phyloP scores from a whole-genome alignment of 805 yeast genomes.

The Saccharomycopsis sp. region DNA sequence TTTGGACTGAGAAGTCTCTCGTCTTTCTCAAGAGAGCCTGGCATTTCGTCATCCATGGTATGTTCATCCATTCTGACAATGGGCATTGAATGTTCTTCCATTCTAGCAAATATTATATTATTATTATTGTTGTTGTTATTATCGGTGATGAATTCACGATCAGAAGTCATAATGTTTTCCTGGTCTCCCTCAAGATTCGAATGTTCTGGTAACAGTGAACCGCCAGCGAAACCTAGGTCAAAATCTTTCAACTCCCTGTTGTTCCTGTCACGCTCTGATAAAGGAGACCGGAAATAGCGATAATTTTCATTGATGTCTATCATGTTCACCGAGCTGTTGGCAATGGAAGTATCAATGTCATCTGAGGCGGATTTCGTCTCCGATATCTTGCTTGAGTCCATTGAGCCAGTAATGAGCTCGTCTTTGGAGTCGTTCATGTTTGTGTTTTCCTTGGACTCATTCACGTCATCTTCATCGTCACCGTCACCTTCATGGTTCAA shows the following conservation, averaged over 20 bases:
- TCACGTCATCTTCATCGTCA: constrained; percentile 5
- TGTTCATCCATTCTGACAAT: neutral
- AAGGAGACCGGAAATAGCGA: neutral
- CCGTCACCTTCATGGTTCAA: constrained; percentile 4
- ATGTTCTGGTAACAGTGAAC: neutral
- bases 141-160: too few species aligned
- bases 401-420: neutral
- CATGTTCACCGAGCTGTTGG: neutral
- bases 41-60: neutral
- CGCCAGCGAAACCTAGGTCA: too few species aligned
- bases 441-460: constrained; percentile 1
- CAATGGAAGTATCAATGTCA: neutral
- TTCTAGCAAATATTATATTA: too few species aligned
- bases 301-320: neutral
- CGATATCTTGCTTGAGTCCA: neutral
- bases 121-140: too few species aligned
- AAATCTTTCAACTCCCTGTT: too few species aligned
- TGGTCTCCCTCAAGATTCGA: neutral
- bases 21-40: neutral
- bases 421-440: neutral
- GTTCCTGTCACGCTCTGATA: too few species aligned
- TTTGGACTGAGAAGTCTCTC: constrained; percentile 4
- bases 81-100: neutral
- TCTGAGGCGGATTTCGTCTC: neutral
- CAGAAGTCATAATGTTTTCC: too few species aligned